Evolutionary conservation across 306 rosid species (phyloP), one percentile per base, ranked within the genome.

Genomic region (Gleditsia sinensis): DNA sequence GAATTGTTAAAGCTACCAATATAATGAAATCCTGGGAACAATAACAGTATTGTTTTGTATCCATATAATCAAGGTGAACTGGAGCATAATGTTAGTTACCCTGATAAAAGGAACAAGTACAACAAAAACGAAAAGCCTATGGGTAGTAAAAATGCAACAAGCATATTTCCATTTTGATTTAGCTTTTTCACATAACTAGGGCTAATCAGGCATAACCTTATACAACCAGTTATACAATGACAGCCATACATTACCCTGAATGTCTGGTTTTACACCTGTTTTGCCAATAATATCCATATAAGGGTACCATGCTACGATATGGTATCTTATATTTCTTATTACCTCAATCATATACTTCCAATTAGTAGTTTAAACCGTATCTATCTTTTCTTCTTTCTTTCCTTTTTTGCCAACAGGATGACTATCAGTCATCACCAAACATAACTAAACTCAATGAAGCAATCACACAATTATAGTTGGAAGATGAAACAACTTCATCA

Each of bases 391-490:
- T 51, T 39, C n/a, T 40, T 59, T 59, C 25, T 20, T 36, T 45
- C 27, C 4, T 67, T 24, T 54, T 24, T 11, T 12, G 36, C 37
- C 65, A 58, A 23, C 60, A 42, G 28, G 28, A 67, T 51, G 25
- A 42, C 32, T 51, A 51, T 13, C 14, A 2, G 39, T 51, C 73
- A 37, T 36, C 12, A 50, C 37, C 56, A 9, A 74, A 39, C 57
- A 67, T 51, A 68, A 48, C 21, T 60, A 60, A 68, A 55, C 28
- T 59, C 27, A 30, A 67, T 24, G 67, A 50, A 53, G 33, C 55
- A 36, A 61, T 61, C 69, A 39, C 34, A 24, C 20, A 74, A 10
- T 25, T 5, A 33, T 23, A 17, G 57, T 20, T 37, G 7, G 48
- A 40, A 21, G 65, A 43, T 34, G 3, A 17, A 72, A 72, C 39